phyloP scores from a whole-genome alignment of 2,329 filamentous ascomycete species.

The Trichoderma simmonsii region DNA sequence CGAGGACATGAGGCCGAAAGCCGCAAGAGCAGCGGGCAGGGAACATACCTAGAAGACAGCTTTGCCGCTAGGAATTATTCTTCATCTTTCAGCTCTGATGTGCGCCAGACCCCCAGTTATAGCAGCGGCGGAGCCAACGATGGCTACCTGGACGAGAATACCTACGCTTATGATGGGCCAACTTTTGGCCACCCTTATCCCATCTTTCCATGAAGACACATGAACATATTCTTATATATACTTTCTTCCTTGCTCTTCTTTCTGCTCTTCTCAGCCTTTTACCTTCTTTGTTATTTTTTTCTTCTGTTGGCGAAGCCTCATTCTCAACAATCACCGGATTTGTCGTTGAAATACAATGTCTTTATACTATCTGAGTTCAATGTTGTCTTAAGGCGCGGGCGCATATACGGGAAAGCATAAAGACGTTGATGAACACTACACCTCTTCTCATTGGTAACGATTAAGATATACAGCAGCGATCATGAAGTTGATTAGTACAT shows the following conservation, averaged over 20 bases:
- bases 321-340: neutral
- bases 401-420: neutral
- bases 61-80: conserved; percentile 30
- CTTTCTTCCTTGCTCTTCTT: neutral
- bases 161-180: conserved; percentile 26
- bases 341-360: neutral
- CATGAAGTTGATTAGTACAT: neutral
- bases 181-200: neutral
- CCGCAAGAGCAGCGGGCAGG: conserved; percentile 40
- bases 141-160: conserved; percentile 30
- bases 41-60: conserved; percentile 36
- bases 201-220: neutral
- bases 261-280: neutral
- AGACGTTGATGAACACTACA: neutral
- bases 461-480: neutral
- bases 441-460: neutral
- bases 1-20: conserved; percentile 50
- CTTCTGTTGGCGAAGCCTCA: neutral
- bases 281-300: neutral
- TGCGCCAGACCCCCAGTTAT: conserved; percentile 32
- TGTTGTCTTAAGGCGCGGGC: neutral
- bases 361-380: neutral
- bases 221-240: neutral
- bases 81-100: conserved; percentile 23
- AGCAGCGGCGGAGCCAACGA: conserved; percentile 35